phyloP scores from a whole-genome alignment of 176 grass and related monocot species.

The Cenchrus americanus region DNA sequence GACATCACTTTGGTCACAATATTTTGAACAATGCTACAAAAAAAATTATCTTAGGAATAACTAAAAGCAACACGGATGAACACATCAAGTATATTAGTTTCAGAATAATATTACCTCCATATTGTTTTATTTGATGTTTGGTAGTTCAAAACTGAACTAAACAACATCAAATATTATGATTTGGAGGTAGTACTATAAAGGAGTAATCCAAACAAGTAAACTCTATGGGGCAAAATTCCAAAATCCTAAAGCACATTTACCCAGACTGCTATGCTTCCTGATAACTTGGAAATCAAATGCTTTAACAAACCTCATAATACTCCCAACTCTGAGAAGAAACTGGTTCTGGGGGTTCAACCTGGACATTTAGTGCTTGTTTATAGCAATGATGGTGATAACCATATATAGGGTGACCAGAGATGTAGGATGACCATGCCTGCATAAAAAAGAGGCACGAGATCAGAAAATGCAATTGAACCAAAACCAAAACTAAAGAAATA shows the following conservation, averaged over 20 bases:
- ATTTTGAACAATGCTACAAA: slow-evolving; percentile 38
- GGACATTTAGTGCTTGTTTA: slow-evolving; percentile 47
- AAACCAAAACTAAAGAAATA: background rate
- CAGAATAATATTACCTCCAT: background rate
- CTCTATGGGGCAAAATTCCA: background rate
- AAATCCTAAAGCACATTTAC: background rate
- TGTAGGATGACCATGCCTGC: background rate
- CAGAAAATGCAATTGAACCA: background rate
- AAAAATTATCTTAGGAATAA: background rate
- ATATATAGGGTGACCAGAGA: slow-evolving; percentile 42
- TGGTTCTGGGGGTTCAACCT: slow-evolving; percentile 38
- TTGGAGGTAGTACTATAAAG: too few relatives aligned
- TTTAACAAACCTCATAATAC: slow-evolving; percentile 43
- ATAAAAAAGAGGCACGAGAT: slow-evolving; percentile 6
- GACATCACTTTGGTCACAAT: slow-evolving; percentile 24
- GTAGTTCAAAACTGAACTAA: too few relatives aligned
- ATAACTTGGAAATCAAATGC: background rate
- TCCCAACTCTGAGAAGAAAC: slow-evolving; percentile 47
- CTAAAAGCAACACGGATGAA: background rate
- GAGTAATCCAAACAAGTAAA: background rate
- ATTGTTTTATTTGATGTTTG: too few relatives aligned
- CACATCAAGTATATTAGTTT: background rate
- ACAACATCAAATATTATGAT: too few relatives aligned
- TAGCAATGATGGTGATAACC: slow-evolving; percentile 42
- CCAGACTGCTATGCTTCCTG: background rate